Conservation (phyloP, 2,329 filamentous ascomycete genomes). For the Lachnellula hyalina region DNA sequence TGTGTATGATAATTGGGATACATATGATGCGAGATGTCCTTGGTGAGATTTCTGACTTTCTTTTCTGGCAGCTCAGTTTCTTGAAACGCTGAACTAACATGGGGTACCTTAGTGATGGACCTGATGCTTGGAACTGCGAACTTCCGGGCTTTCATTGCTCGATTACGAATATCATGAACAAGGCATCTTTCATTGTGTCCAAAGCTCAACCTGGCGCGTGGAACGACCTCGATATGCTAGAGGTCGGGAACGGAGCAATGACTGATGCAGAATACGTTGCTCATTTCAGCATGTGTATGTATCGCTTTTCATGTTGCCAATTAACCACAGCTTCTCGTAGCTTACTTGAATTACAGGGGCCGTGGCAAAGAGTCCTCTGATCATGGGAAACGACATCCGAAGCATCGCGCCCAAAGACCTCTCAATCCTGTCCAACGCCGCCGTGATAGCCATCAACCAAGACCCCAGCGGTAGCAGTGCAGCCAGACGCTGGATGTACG, state of each 20-base stretch:
- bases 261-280: constrained; percentile 34
- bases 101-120: constrained; percentile 32
- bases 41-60: constrained; percentile 14
- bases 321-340: constrained; percentile 1
- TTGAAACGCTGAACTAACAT: neutral
- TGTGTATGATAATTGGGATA: constrained; percentile 36
- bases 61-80: neutral
- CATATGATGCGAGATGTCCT: constrained; percentile 34
- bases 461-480: constrained; percentile 36
- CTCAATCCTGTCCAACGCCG: constrained; percentile 36
- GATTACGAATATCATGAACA: constrained; percentile 25
- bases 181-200: constrained; percentile 27
- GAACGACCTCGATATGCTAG: constrained; percentile 32
- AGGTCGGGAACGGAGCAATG: constrained; percentile 35
- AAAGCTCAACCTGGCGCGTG: constrained; percentile 29
- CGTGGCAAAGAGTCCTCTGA: constrained; percentile 25
- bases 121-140: constrained; percentile 28
- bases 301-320: neutral
- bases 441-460: constrained; percentile 41
- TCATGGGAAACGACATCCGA: constrained; percentile 30
- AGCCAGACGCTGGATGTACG: constrained; percentile 40
- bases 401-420: constrained; percentile 31
- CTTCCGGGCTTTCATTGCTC: constrained; percentile 31
- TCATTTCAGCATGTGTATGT: constrained; percentile 28
- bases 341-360: constrained; percentile 21